phyloP scores from a whole-genome alignment of 2,329 filamentous ascomycete species.

The Arachnopeziza araneosa region DNA sequence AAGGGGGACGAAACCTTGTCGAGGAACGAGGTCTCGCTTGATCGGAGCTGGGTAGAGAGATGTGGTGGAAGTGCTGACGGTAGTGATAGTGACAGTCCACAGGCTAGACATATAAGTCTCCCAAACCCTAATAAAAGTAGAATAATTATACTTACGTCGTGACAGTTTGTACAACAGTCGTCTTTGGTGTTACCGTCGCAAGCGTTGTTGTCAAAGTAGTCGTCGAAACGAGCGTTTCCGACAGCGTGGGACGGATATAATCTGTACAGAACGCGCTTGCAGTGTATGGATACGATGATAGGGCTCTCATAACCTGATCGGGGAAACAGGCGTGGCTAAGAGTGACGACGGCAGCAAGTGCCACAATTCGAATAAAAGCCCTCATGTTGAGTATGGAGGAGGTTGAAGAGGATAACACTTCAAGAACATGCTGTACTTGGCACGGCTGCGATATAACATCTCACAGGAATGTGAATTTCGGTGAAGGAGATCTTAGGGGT shows the following conservation, averaged over 20 bases:
- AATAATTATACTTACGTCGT: neutral
- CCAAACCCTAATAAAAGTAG: neutral
- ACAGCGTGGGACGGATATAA: neutral
- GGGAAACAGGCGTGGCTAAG: neutral
- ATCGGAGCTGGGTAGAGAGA: constrained; percentile 1
- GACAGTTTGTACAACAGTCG: neutral
- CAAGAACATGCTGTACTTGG: neutral
- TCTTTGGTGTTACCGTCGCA: neutral
- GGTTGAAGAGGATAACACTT: neutral
- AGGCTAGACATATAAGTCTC: neutral
- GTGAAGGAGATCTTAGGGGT: neutral
- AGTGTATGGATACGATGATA: neutral
- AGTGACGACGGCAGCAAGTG: neutral
- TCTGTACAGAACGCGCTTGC: neutral
- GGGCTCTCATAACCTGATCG: neutral
- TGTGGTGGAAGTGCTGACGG: neutral
- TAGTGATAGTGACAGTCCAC: neutral
- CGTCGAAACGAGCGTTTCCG: neutral
- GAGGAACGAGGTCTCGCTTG: neutral
- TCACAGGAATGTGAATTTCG: neutral
- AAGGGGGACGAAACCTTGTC: neutral
- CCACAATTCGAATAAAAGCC: neutral
- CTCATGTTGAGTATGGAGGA: neutral
- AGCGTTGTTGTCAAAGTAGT: neutral
- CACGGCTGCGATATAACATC: neutral